Evolutionary conservation across 495 filamentous ascomycete genomes (phyloP), one percentile per base, ranked within the genome.

Genomic region (Penicillium mononematosum): DNA sequence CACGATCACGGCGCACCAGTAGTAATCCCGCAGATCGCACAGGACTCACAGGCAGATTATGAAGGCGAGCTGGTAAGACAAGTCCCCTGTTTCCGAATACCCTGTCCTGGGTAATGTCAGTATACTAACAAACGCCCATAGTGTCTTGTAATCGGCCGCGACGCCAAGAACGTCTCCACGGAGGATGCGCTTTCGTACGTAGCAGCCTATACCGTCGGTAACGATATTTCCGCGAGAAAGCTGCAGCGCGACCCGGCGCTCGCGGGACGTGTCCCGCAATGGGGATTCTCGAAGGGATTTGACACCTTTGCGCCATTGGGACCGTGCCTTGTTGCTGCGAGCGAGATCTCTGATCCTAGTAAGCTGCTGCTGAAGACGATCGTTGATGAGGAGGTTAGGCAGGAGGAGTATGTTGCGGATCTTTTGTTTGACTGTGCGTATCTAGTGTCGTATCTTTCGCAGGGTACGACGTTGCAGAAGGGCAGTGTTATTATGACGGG

Each of bases 401-500:
- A 91, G 71, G 79, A 89, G 45, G 82, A 77, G 32, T 77, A 67
- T 47, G 89, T 88, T 9, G 66, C 69, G 10, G 88, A 91, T 67
- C 82, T 89, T 81, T 83, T 90, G 46, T 92, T 91, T 71, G 77
- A 80, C 49, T 82, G 90, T 31, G 80, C 75, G 45, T 76, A 86
- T 68, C 85, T 85, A 11, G 83, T 91, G 55, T 71, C 81, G 0
- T 87, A 88, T 62, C 66, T 92, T 31, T 85, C 81, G 58, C 84
- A 82, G 64, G 88, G 88, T 29, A 88, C 86, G 36, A 90, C 88
- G 8, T 64, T 91, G 46, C 65, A 88, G 50, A 85, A 85, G n/a
- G 89, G 89, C 0, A 86, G 89, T 70, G 50, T 90, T 44, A 88
- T 91, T 51, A 90, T 89, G 64, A 90, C 88, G 19, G 88, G 88